phyloP scores from a whole-genome alignment of 2,329 filamentous ascomycete genomes.

The Rhinocladiella mackenziei region DNA sequence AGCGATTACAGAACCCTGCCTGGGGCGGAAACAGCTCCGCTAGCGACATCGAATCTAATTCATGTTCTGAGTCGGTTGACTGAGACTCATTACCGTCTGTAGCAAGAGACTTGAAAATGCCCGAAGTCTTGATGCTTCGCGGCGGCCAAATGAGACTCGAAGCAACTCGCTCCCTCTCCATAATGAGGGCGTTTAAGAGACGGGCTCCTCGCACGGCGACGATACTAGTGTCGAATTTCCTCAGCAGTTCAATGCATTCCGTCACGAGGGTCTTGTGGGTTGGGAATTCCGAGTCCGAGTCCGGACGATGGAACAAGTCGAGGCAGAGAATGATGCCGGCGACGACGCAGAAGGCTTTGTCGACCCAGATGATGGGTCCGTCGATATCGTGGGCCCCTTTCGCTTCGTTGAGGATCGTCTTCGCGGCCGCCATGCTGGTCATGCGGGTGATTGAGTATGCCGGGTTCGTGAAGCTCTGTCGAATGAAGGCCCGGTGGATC shows the following conservation, averaged over 20 bases:
- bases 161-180: constrained; percentile 4
- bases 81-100: background rate
- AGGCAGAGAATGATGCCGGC: constrained; percentile 38
- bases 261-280: constrained; percentile 16
- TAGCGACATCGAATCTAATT: constrained; percentile 3
- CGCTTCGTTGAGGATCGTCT: constrained; percentile 40
- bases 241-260: constrained; percentile 17
- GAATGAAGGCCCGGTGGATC: constrained; percentile 41
- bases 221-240: constrained; percentile 13
- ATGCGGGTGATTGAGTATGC: constrained; percentile 42
- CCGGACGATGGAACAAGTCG: constrained; percentile 35
- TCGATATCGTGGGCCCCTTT: constrained; percentile 33
- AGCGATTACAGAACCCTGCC: constrained; percentile 25
- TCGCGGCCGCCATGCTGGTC: constrained; percentile 40
- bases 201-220: constrained; percentile 18
- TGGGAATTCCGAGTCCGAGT: constrained; percentile 13
- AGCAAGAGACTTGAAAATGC: constrained; percentile 2
- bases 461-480: constrained; percentile 40
- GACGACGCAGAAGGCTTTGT: constrained; percentile 39
- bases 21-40: constrained; percentile 25
- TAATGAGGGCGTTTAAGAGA: constrained; percentile 11
- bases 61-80: background rate
- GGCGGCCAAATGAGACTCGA: constrained; percentile 4
- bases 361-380: constrained; percentile 43
- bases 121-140: constrained; percentile 7